These are phyloP conservation scores for Pyrenophora graminea DNA, from an alignment of 2,329 filamentous ascomycete species.

Conservation along the genomic window DNA sequence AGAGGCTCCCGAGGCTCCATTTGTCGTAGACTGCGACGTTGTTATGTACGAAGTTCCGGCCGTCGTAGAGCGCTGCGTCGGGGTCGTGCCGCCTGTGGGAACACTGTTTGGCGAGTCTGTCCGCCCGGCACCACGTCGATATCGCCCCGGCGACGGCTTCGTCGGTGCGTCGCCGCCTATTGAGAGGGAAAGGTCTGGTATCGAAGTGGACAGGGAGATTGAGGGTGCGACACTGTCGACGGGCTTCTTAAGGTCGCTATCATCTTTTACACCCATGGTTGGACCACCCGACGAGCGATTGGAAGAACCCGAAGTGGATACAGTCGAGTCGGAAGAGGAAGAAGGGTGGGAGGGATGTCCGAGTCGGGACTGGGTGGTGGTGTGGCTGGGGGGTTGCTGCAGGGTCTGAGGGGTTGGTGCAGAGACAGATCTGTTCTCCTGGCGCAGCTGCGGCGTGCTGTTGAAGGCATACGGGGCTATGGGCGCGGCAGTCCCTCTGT, in stretches of 20 bases:
- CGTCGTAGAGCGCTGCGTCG: slow-evolving; percentile 40
- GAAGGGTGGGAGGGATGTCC: slow-evolving; percentile 47
- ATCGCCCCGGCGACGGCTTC: slow-evolving; percentile 80
- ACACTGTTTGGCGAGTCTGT: slow-evolving; percentile 53
- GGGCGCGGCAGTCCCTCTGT: slow-evolving; percentile 51
- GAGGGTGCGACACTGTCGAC: slow-evolving; percentile 49
- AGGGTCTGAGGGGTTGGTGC: slow-evolving; percentile 53
- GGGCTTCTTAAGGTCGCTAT: slow-evolving; percentile 49
- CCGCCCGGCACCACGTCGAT: slow-evolving; percentile 69
- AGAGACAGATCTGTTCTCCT: slow-evolving; percentile 61
- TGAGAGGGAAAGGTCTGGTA: slow-evolving; percentile 61
- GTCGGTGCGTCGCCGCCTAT: slow-evolving; percentile 61
- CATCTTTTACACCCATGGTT: slow-evolving; percentile 54
- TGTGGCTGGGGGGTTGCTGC: slow-evolving; percentile 33
- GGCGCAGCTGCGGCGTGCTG: slow-evolving; percentile 58
- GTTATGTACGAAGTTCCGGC: slow-evolving; percentile 53
- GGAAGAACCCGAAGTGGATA: slow-evolving; percentile 56
- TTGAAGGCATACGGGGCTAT: slow-evolving; percentile 58
- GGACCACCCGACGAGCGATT: slow-evolving; percentile 50
- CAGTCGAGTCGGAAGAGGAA: slow-evolving; percentile 49
- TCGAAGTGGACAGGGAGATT: slow-evolving; percentile 56
- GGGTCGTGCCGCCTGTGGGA: slow-evolving; percentile 31
- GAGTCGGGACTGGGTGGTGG: slow-evolving; percentile 32
- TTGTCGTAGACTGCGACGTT: slow-evolving; percentile 59
- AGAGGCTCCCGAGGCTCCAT: slow-evolving; percentile 57